A percentile compares a stretch with the other conserved stretches of the same genome.
phyloP scores from a whole-genome alignment of 371 early-diverging fungal species.

The Mortierella sp. region DNA sequence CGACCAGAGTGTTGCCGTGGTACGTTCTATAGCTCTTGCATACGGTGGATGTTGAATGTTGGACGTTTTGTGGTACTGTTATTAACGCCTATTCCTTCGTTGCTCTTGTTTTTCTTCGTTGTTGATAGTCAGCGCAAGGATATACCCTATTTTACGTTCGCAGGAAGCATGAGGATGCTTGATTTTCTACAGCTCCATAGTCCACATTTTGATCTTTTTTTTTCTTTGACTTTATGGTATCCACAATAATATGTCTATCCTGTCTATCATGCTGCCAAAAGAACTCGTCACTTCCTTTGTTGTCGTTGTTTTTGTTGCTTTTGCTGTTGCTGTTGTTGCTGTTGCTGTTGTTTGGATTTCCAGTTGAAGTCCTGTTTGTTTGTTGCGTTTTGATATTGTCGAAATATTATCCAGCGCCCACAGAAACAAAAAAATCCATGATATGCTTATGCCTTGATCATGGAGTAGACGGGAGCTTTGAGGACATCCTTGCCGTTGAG shows the following conservation, averaged over 20 bases:
- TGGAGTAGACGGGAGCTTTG: constrained; percentile 88
- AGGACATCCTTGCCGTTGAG: constrained; percentile 85
- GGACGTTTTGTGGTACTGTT: no score
- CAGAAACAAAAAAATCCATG: background rate
- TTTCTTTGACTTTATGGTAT: constrained; percentile 1
- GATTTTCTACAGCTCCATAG: background rate
- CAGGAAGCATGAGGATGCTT: constrained; percentile 26
- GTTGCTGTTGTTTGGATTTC: background rate
- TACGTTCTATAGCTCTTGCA: constrained; percentile 51
- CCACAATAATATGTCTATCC: background rate
- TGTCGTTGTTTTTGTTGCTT: background rate
- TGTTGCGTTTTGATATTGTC: no score
- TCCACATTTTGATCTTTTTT: background rate
- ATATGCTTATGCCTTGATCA: constrained; percentile 76
- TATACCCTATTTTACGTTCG: constrained; percentile 73
- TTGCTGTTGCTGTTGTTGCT: background rate
- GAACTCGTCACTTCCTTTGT: background rate
- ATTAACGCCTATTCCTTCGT: background rate
- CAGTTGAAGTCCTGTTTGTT: background rate
- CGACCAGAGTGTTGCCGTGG: constrained; percentile 74
- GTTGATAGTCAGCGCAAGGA: constrained; percentile 63
- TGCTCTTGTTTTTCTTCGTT: background rate
- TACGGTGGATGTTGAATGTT: no score
- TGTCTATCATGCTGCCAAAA: constrained; percentile 6
- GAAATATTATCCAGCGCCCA: no score